phyloP scores from a whole-genome alignment of 108 stramenopile genomes.

The Bacterosira constricta region DNA sequence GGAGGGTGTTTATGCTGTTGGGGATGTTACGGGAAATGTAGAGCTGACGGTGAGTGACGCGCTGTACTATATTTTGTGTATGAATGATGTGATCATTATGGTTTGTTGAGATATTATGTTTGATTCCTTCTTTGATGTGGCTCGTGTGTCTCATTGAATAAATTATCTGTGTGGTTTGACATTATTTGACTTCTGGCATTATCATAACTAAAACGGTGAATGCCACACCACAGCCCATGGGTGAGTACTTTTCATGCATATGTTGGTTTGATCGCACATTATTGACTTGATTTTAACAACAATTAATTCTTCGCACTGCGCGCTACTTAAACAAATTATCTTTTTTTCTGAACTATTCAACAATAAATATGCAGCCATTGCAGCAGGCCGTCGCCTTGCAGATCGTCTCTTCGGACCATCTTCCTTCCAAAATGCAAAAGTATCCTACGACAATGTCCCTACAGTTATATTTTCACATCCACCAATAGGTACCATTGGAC shows the following conservation, averaged over 20 bases:
- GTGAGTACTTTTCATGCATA: conserved; percentile 12
- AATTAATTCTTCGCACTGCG: neutral
- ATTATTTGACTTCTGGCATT: too few relatives aligned
- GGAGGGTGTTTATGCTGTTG: conserved; percentile 71
- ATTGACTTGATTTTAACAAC: neutral
- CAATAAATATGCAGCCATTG: conserved; percentile 52
- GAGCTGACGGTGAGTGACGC: too few relatives aligned
- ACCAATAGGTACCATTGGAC: conserved; percentile 71
- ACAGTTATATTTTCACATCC: conserved; percentile 90
- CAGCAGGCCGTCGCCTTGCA: conserved; percentile 81
- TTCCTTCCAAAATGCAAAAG: conserved; percentile 55
- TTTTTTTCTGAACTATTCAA: neutral
- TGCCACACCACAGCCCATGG: too few relatives aligned
- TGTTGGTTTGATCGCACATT: neutral
- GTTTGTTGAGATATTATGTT: too few relatives aligned
- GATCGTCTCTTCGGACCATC: conserved; percentile 82
- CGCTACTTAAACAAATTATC: neutral
- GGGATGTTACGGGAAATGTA: conserved; percentile 84
- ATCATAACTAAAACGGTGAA: too few relatives aligned
- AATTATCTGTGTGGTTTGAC: too few relatives aligned
- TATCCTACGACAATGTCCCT: conserved; percentile 75
- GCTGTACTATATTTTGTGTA: too few relatives aligned
- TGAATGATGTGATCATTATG: too few relatives aligned
- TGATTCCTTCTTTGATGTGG: too few relatives aligned
- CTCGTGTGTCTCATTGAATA: too few relatives aligned